phyloP scores from a whole-genome alignment of 495 filamentous ascomycete species.

The Hypoxylon subgilvum region DNA sequence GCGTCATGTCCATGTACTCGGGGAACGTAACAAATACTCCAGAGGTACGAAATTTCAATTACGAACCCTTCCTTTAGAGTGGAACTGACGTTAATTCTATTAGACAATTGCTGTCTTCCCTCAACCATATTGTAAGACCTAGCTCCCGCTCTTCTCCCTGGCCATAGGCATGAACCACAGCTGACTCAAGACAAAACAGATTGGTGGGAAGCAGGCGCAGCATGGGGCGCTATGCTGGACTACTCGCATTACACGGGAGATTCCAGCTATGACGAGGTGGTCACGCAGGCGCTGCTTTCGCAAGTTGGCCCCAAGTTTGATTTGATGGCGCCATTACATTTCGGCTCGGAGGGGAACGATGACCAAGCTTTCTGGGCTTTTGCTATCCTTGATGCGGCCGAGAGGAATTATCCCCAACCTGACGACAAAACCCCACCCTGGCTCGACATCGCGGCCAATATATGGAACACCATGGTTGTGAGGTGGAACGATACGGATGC shows the following conservation, averaged over 20 bases:
- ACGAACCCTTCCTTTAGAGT: conserved; percentile 16
- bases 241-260: conserved; percentile 88
- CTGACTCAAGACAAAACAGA: conserved; percentile 58
- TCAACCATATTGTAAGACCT: conserved; percentile 63
- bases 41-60: conserved; percentile 39
- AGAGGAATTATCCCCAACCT: conserved; percentile 73
- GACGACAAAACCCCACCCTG: conserved; percentile 61
- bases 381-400: conserved; percentile 73
- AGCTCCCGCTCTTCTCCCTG: conserved; percentile 22
- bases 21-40: conserved; percentile 67
- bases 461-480: conserved; percentile 52
- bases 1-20: conserved; percentile 68
- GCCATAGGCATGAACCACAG: neutral
- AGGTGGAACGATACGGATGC: conserved; percentile 74
- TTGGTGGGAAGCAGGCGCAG: conserved; percentile 81
- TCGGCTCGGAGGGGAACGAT: conserved; percentile 66
- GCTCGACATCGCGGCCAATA: conserved; percentile 61
- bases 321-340: conserved; percentile 60
- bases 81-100: conserved; percentile 28
- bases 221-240: conserved; percentile 76
- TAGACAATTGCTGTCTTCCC: conserved; percentile 65
- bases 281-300: conserved; percentile 67
- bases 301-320: conserved; percentile 68
- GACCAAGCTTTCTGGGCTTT: conserved; percentile 86
- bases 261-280: conserved; percentile 70